Conservation (phyloP, 495 filamentous ascomycete species). For the Niebla homalea region DNA sequence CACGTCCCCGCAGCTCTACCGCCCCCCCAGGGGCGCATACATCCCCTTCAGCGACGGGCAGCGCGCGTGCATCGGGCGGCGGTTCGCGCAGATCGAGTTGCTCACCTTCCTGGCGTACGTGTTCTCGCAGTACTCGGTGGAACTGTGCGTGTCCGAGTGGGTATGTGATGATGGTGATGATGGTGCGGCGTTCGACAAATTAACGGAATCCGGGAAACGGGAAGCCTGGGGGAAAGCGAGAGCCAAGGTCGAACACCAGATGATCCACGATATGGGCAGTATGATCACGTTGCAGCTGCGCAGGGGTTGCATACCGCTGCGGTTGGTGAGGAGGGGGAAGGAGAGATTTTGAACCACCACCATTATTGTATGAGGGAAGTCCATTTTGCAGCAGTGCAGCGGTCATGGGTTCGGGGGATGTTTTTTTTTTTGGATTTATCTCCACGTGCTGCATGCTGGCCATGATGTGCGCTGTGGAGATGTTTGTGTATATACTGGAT, state of each 20-base stretch:
- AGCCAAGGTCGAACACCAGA: constrained; percentile 28
- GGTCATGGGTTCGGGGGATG: no score
- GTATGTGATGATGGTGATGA: constrained; percentile 44
- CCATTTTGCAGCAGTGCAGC: no score
- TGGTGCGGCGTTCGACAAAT: constrained; percentile 34
- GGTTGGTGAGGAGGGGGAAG: constrained; percentile 47
- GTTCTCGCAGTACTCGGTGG: constrained; percentile 50
- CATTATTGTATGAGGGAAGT: background rate
- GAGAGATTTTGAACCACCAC: constrained; percentile 53
- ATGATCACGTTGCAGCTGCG: constrained; percentile 53
- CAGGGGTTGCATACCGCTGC: constrained; percentile 41
- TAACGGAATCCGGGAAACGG: no score
- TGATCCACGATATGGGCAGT: constrained; percentile 33
- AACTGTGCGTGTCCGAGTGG: constrained; percentile 52
- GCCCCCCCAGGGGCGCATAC: constrained; percentile 47
- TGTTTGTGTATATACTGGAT: no score
- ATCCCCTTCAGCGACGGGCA: constrained; percentile 62
- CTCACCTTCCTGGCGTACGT: constrained; percentile 50
- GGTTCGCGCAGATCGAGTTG: constrained; percentile 60
- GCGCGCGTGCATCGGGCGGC: constrained; percentile 52
- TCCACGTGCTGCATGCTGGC: no score
- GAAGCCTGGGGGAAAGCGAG: constrained; percentile 41
- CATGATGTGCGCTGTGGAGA: no score
- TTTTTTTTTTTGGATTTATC: no score
- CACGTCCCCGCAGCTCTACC: constrained; percentile 28